phyloP scores from a whole-genome alignment of 2,329 filamentous ascomycete species.

The Nothomitra cinnamomea region DNA sequence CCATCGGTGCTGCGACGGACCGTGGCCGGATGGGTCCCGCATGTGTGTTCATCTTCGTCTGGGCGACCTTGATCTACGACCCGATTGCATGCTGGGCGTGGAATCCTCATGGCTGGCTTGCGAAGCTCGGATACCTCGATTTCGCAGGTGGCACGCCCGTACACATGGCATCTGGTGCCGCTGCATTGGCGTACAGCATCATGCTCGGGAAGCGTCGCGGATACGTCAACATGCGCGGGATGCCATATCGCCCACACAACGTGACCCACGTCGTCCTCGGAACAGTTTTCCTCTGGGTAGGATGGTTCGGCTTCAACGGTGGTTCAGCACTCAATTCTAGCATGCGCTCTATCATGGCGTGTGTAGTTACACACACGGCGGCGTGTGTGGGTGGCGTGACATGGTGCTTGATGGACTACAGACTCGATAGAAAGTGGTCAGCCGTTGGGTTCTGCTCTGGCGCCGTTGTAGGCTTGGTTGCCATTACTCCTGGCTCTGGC shows the following conservation, averaged over 20 bases:
- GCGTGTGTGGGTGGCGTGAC: constrained; percentile 73
- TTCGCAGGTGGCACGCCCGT: constrained; percentile 85
- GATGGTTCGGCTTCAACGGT: constrained; percentile 92
- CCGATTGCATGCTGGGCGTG: constrained; percentile 92
- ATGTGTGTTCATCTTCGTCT: constrained; percentile 84
- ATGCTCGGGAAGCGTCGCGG: constrained; percentile 77
- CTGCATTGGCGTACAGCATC: constrained; percentile 76
- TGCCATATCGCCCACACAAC: constrained; percentile 87
- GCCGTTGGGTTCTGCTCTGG: constrained; percentile 88
- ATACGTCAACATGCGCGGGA: constrained; percentile 63
- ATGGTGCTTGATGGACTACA: constrained; percentile 79
- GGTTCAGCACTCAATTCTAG: constrained; percentile 70
- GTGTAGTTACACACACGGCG: constrained; percentile 69
- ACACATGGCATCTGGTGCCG: constrained; percentile 68
- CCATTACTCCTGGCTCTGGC: constrained; percentile 76
- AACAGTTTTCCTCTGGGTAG: constrained; percentile 87
- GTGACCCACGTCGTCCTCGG: constrained; percentile 85
- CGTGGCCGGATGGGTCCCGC: constrained; percentile 76
- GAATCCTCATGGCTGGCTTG: constrained; percentile 71
- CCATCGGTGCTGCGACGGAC: constrained; percentile 71
- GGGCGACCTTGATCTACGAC: constrained; percentile 80
- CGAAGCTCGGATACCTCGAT: constrained; percentile 63
- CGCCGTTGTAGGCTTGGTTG: constrained; percentile 70
- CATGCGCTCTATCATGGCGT: constrained; percentile 71
- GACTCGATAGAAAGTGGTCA: constrained; percentile 79